Evolutionary conservation across 495 filamentous ascomycete species (phyloP).

Genomic region (Amorphotheca resinae): DNA sequence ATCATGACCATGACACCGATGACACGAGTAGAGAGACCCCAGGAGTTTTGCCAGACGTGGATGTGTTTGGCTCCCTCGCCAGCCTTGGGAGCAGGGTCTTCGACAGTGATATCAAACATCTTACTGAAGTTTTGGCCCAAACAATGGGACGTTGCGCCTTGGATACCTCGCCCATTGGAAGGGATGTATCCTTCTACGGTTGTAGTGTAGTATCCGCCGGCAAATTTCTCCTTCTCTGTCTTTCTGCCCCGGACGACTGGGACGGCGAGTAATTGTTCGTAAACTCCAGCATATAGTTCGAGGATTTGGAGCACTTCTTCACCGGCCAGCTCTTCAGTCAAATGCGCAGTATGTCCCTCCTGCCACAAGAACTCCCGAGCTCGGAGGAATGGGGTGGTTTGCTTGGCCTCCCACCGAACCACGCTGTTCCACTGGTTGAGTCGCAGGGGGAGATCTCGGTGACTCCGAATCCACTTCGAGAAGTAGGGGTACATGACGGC

Average conservation of each 20-base stretch:
- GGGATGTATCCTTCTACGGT: conserved; percentile 94
- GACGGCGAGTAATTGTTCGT: conserved; percentile 85
- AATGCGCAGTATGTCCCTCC: conserved; percentile 92
- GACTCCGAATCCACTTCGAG: conserved; percentile 87
- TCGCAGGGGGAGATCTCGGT: conserved; percentile 83
- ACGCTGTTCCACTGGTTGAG: conserved; percentile 98
- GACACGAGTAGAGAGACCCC: conserved; percentile 90
- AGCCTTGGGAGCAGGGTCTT: conserved; percentile 70
- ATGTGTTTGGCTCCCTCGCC: conserved; percentile 58
- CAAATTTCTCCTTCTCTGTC: conserved; percentile 93
- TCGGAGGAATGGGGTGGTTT: conserved; percentile 87
- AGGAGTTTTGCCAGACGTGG: conserved; percentile 94
- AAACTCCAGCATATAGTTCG: conserved; percentile 82
- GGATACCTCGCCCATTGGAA: conserved; percentile 87
- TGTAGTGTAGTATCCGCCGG: conserved; percentile 88
- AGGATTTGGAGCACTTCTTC: conserved; percentile 85
- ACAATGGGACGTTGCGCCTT: conserved; percentile 87
- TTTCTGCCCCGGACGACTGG: conserved; percentile 86
- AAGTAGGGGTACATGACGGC: conserved; percentile 92
- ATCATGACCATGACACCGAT: conserved; percentile 98
- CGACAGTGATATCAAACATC: conserved; percentile 96
- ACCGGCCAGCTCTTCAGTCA: conserved; percentile 62
- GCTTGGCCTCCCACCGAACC: conserved; percentile 96
- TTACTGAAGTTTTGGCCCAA: conserved; percentile 95
- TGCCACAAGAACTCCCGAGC: conserved; percentile 97